Conservation (phyloP, 306 rosid genomes). For the Herpetospermum pedunculosum region DNA sequence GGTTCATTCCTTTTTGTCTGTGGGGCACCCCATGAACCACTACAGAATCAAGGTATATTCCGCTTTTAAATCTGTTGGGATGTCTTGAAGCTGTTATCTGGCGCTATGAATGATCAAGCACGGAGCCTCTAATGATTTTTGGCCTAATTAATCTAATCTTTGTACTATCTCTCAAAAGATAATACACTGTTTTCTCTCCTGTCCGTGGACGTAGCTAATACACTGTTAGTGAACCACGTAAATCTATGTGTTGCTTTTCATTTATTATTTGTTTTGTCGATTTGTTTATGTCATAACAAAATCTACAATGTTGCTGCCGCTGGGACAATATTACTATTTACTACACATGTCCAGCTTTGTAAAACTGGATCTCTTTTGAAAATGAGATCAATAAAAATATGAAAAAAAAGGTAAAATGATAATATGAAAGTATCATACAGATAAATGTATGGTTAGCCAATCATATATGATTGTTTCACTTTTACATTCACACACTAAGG, state of each 20-base stretch:
- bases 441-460: not conserved
- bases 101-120: too few species aligned
- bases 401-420: not conserved
- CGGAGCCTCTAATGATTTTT: too few species aligned
- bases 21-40: not conserved
- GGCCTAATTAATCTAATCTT: too few species aligned
- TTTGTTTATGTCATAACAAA: too few species aligned
- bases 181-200: too few species aligned
- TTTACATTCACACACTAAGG: not conserved
- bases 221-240: too few species aligned
- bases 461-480: not conserved
- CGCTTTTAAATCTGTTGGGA: not conserved
- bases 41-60: not conserved
- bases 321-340: not conserved
- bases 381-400: not conserved
- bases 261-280: too few species aligned
- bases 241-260: too few species aligned
- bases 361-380: not conserved
- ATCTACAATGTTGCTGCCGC: not conserved
- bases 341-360: not conserved
- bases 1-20: not conserved
- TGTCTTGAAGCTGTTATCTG: too few species aligned
- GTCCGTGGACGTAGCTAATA: too few species aligned
- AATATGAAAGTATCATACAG: not conserved
- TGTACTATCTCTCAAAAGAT: too few species aligned